phyloP scores from a whole-genome alignment of 257 asterid genomes.

The Knoxia roxburghii region DNA sequence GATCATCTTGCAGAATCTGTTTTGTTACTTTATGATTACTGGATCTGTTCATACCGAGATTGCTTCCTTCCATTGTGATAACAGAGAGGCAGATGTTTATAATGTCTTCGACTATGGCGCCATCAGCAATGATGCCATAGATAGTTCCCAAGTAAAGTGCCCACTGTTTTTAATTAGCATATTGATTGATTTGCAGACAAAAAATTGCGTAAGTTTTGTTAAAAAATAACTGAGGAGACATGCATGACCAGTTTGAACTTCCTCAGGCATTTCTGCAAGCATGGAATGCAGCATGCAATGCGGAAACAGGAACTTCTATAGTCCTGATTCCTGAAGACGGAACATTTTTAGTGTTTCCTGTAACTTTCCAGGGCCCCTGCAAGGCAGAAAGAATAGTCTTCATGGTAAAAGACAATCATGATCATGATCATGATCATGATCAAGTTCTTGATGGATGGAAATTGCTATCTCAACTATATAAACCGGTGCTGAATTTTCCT shows the following conservation, averaged over 20 bases:
- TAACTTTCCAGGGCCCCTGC: constrained; percentile 60
- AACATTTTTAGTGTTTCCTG: constrained; percentile 45
- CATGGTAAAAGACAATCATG: constrained; percentile 20
- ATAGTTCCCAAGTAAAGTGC: constrained; percentile 44
- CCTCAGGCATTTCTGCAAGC: constrained; percentile 56
- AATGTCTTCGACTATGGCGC: constrained; percentile 58
- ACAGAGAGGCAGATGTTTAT: constrained; percentile 20
- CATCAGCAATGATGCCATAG: constrained; percentile 29
- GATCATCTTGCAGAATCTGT: constrained; percentile 29
- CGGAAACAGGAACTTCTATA: constrained; percentile 26
- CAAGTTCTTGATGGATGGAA: neutral
- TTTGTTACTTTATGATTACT: constrained; percentile 5
- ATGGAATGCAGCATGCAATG: constrained; percentile 62
- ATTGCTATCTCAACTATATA: no score
- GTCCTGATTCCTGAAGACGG: constrained; percentile 46
- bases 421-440: no score
- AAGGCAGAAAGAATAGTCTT: constrained; percentile 31
- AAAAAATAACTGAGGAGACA: neutral
- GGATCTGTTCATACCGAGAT: constrained; percentile 25
- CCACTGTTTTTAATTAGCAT: neutral
- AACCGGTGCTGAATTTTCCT: no score
- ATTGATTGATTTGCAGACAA: neutral
- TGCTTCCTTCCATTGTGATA: constrained; percentile 5
- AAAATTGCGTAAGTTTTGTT: neutral
- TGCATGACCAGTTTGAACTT: neutral